Evolutionary conservation across 179 eudicot species (phyloP), one percentile per base, ranked within the genome.

Genomic region (Actinidia arguta): DNA sequence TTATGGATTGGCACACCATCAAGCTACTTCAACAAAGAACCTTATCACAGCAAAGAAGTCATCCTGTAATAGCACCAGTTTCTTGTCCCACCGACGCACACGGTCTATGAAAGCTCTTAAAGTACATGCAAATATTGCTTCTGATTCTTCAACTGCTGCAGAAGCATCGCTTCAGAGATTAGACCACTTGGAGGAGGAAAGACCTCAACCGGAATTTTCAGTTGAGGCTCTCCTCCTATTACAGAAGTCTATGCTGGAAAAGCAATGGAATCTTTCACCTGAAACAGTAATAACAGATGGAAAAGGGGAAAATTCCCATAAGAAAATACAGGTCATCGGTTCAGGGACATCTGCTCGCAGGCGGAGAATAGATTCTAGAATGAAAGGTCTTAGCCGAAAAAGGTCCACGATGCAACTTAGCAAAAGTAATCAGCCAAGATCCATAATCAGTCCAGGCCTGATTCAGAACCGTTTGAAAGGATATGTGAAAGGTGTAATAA

Each of bases 191-290:
- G 92, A 86, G 54, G 91, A 89, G 47, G 88, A 82, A 74, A n/a
- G 58, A 55, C 85, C 82, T 51, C 86, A 85, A 54, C 82, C 67
- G 22, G 94, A 92, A 76, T 76, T 89, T 73, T 64, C 90, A 16
- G 86, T 91, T 74, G 98, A 96, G 76, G 98, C 95, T 62, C 83
- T 96, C 58, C 93, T 96, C 73, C 82, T 93, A 82, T 81, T 95
- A 76, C 99, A 96, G 80, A 96, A 92, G 84, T 92, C 92, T 50
- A 90, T 93, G 91, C 89, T 96, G 79, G 98, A 96, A 80, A 93
- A 96, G 84, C 98, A 93, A 88, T 92, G 94, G 93, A 92, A 86
- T 78, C 88, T 95, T 71, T 91, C 98, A 18, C 76, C 92, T 61
- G 91, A 90, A 70, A 81, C 67, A 47, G 63, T 70, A 48, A 25